Percentiles rank a stretch among this genome's conserved stretches.
phyloP scores from a whole-genome alignment of 1,284 basidiomycete species.

The Cutaneotrichosporon sp. region DNA sequence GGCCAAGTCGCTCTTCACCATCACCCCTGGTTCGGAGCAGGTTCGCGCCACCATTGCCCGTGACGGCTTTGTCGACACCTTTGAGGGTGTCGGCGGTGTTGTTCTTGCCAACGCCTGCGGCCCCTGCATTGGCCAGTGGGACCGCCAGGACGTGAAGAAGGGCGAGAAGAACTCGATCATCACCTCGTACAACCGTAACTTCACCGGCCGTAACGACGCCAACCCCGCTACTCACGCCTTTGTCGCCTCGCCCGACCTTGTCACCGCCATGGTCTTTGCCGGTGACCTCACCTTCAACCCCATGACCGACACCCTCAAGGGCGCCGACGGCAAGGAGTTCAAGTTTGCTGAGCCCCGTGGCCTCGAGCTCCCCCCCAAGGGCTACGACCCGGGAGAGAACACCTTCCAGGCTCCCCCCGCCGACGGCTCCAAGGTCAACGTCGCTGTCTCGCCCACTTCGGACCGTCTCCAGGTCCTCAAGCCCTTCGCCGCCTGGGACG shows the following conservation, averaged over 20 bases:
- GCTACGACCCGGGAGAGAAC: slow-evolving; percentile 76
- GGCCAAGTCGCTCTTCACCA: slow-evolving; percentile 87
- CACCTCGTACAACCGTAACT: slow-evolving; percentile 96
- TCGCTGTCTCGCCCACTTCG: slow-evolving; percentile 76
- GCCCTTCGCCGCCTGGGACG: slow-evolving; percentile 81
- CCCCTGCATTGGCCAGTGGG: slow-evolving; percentile 99
- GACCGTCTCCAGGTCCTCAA: slow-evolving; percentile 82
- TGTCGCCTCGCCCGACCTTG: slow-evolving; percentile 92
- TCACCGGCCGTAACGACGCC: slow-evolving; percentile 96
- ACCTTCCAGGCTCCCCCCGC: slow-evolving; percentile 75
- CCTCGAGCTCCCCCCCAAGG: slow-evolving; percentile 76
- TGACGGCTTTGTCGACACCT: slow-evolving; percentile 60
- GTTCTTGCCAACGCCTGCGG: slow-evolving; percentile 98
- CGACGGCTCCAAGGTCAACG: slow-evolving; percentile 73
- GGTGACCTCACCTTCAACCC: slow-evolving; percentile 93
- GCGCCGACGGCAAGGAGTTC: slow-evolving; percentile 72
- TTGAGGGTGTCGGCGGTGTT: slow-evolving; percentile 57
- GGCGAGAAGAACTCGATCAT: slow-evolving; percentile 94
- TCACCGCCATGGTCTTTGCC: slow-evolving; percentile 96
- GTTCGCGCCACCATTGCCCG: slow-evolving; percentile 97
- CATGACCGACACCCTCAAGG: slow-evolving; percentile 72
- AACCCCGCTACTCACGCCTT: slow-evolving; percentile 87
- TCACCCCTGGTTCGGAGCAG: slow-evolving; percentile 96
- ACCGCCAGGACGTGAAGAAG: slow-evolving; percentile 76
- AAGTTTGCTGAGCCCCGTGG: slow-evolving; percentile 82